Evolutionary conservation across 2,329 filamentous ascomycete species (phyloP).

Genomic region (Fusarium longipes): DNA sequence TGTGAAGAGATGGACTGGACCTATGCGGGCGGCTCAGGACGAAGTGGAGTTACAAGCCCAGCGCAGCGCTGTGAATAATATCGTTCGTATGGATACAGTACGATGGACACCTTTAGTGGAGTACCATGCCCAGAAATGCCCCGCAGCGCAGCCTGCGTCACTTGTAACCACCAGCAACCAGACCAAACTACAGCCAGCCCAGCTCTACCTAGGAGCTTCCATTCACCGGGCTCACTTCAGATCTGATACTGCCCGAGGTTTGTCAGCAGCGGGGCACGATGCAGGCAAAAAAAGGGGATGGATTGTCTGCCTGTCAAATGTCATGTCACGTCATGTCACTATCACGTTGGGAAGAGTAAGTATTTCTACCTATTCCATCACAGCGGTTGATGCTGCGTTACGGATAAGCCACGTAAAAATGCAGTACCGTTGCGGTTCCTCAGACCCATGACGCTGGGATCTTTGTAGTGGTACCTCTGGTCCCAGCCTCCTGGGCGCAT

Average conservation of each 20-base stretch:
- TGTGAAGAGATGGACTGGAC: slow-evolving; percentile 38
- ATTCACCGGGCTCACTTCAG: background rate
- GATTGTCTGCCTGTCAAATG: background rate
- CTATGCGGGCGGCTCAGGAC: slow-evolving; percentile 17
- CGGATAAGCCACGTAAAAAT: slow-evolving; percentile 15
- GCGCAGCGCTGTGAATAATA: slow-evolving; percentile 32
- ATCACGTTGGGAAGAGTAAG: slow-evolving; percentile 13
- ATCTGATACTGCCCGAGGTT: slow-evolving; percentile 14
- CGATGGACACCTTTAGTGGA: slow-evolving; percentile 32
- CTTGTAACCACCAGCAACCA: slow-evolving; percentile 34
- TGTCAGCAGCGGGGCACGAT: slow-evolving; percentile 38
- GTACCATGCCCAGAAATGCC: slow-evolving; percentile 21
- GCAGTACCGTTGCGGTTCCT: slow-evolving; percentile 7
- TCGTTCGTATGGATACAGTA: background rate
- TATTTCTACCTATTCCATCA: slow-evolving; percentile 28
- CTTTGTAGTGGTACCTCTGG: slow-evolving; percentile 32
- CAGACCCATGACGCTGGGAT: slow-evolving; percentile 36
- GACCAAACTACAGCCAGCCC: background rate
- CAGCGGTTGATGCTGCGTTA: slow-evolving; percentile 20
- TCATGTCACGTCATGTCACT: slow-evolving; percentile 10
- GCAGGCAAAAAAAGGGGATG: background rate
- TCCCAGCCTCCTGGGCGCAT: slow-evolving; percentile 35
- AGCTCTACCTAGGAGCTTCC: slow-evolving; percentile 5
- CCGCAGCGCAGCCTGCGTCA: slow-evolving; percentile 32
- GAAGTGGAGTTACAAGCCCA: slow-evolving; percentile 37